A percentile compares a stretch with the other conserved stretches of the same genome.
Evolutionary conservation across 23 red algal species (phyloP).

Genomic region (Cyanidioschyzon merolae): DNA sequence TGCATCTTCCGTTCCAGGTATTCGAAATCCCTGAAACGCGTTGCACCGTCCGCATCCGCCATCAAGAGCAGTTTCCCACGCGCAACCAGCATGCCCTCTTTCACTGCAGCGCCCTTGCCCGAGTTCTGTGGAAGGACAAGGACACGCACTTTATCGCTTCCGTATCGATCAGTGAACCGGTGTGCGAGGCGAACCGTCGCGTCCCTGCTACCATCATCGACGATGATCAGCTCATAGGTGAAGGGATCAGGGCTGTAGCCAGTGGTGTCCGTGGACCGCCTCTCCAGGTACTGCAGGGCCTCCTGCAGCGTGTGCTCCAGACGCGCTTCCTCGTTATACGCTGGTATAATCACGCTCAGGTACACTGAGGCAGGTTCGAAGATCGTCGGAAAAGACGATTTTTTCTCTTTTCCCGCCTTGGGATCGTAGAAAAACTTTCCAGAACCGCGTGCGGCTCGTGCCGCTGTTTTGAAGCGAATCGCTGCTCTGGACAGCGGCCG

Average conservation of each 20-base stretch:
- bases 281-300: slow-evolving; percentile 36
- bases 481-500: background rate
- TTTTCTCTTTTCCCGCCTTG: background rate
- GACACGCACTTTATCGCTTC: slow-evolving; percentile 31
- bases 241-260: slow-evolving; percentile 1
- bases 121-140: slow-evolving; percentile 36
- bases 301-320: slow-evolving; percentile 70
- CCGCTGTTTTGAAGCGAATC: slow-evolving; percentile 2
- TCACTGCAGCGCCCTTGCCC: slow-evolving; percentile 85
- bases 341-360: slow-evolving; percentile 66
- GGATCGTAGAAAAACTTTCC: background rate
- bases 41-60: slow-evolving; percentile 96
- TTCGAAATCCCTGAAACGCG: slow-evolving; percentile 60
- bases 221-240: slow-evolving; percentile 75
- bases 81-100: slow-evolving; percentile 34
- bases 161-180: slow-evolving; percentile 25
- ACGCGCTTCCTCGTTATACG: slow-evolving; percentile 80
- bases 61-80: slow-evolving; percentile 61
- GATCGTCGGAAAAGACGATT: slow-evolving; percentile 22
- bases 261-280: slow-evolving; percentile 11
- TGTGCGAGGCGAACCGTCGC: slow-evolving; percentile 35
- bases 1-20: slow-evolving; percentile 21
- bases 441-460: background rate
- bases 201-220: slow-evolving; percentile 85
- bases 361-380: slow-evolving; percentile 13